Base-by-base conservation (phyloP, 129 eudicot genomes). In the Arctium minus region DNA sequence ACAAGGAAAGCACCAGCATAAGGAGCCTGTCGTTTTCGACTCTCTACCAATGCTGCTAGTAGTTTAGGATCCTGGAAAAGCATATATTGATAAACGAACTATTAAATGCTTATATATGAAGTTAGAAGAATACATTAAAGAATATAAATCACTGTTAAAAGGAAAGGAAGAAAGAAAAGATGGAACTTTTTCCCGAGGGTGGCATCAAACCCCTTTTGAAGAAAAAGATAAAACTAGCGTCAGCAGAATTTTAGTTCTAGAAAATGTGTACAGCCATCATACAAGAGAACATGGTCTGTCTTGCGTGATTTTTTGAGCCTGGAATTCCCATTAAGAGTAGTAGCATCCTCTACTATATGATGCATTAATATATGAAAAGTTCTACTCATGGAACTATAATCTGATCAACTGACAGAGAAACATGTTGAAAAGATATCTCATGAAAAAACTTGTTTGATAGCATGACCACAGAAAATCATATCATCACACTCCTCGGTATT, bases 1-100 rank as follows among this genome's bases (percentile, higher is more conserved):
- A 96, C 80, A 60, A 96, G 96, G 81, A 96, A 96, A 1, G 97
- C 99, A 81, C 99, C 99, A 82, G 99, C 97, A 79, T 88, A 96
- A 44, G 97, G 98, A 80, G 98, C 97, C 72, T 92, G 98, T 60
- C 99, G 87, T 89, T 90, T 96, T 60, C 89, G 92, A 84, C 92
- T 90, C 82, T 96, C 99, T 50, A 85, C 91, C 78, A 96, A 79
- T 44, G 98, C 99, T 53, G 93, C 99, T 84, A 96, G 84, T 86
- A 96, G 74, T 82, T 93, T 96, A 67, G 97, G 97, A 88, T 96
- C 99, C 98, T 94, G 88, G 68, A 76, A 30, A 83, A 38, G 46
- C 36, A 72, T 56, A 74, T 36, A 70, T 9, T 8, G 9, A 15
- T 76, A 12, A 80, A 35, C 50, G 3, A 36, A 74, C 78, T 53